phyloP scores from a whole-genome alignment of 2,329 filamentous ascomycete species.

The Paecilomyces niveus region DNA sequence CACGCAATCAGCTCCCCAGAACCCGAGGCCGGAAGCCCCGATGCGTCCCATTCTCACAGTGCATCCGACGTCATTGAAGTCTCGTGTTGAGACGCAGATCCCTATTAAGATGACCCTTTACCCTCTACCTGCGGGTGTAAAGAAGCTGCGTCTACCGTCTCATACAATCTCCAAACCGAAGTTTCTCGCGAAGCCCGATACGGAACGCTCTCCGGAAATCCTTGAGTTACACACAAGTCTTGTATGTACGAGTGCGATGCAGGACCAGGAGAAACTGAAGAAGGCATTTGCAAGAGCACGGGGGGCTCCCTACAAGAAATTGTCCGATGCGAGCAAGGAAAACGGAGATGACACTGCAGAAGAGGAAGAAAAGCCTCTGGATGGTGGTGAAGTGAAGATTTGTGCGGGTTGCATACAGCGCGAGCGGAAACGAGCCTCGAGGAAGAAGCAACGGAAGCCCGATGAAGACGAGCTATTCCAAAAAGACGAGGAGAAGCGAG shows the following conservation, averaged over 20 bases:
- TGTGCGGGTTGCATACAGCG: conserved; percentile 86
- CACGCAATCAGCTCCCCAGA: conserved; percentile 17
- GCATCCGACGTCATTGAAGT: conserved; percentile 67
- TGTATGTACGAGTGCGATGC: conserved; percentile 89
- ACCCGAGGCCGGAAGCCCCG: conserved; percentile 21
- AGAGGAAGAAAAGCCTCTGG: conserved; percentile 65
- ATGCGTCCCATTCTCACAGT: conserved; percentile 48
- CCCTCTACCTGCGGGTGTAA: conserved; percentile 66
- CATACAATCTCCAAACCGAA: conserved; percentile 95
- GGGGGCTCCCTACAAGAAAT: conserved; percentile 30
- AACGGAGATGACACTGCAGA: conserved; percentile 51
- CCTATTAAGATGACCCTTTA: conserved; percentile 75
- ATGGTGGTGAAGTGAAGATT: conserved; percentile 90
- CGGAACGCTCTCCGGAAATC: conserved; percentile 62
- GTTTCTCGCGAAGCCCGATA: conserved; percentile 66
- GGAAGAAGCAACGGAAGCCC: conserved; percentile 88
- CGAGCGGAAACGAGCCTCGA: conserved; percentile 80
- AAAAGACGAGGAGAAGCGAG: conserved; percentile 68
- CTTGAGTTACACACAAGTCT: conserved; percentile 73
- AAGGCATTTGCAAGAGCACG: conserved; percentile 59
- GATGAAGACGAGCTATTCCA: conserved; percentile 89
- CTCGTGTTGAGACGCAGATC: conserved; percentile 93
- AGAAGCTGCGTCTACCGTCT: conserved; percentile 75
- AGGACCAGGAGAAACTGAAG: conserved; percentile 57
- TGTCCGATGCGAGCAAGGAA: conserved; percentile 32